A percentile compares a stretch with the other conserved stretches of the same genome.
Evolutionary conservation across 257 asterid species (phyloP).

Genomic region (Perilla frutescens): DNA sequence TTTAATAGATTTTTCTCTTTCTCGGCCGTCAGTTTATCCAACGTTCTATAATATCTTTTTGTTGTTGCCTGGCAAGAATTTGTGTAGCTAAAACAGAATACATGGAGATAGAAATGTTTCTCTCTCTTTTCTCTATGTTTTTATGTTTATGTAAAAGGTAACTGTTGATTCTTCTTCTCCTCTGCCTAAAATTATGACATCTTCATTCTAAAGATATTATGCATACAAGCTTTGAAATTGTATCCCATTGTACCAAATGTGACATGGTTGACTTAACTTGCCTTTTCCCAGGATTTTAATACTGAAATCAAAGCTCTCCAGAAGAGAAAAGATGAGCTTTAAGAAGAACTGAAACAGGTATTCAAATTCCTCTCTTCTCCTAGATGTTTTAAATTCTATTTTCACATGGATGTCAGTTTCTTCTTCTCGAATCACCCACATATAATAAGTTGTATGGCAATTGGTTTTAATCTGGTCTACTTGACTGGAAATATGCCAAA

Average conservation of each 20-base stretch:
- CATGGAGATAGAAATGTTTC: neutral
- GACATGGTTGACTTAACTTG: constrained; percentile 36
- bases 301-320: constrained; percentile 71
- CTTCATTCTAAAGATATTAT: constrained; percentile 13
- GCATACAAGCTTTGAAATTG: constrained; percentile 11
- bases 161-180: constrained; percentile 5
- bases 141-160: neutral
- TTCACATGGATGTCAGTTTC: neutral
- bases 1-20: neutral
- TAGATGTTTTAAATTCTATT: neutral
- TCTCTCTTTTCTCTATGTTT: neutral
- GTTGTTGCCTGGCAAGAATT: constrained; percentile 1
- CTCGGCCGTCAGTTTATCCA: constrained; percentile 7
- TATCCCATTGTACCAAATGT: constrained; percentile 17
- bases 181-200: constrained; percentile 23
- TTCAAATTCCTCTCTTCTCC: constrained; percentile 25
- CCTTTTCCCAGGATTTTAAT: constrained; percentile 65
- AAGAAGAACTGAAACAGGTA: constrained; percentile 77
- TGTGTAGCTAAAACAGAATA: constrained; percentile 2
- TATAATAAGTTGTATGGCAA: too few relatives aligned
- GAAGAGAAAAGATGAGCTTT: constrained; percentile 67
- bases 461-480: too few relatives aligned
- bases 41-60: neutral
- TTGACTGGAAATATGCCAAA: too few relatives aligned
- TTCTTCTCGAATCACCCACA: too few relatives aligned